Conservation (phyloP, 1,284 basidiomycete genomes). For the Ganoderma boninense region DNA sequence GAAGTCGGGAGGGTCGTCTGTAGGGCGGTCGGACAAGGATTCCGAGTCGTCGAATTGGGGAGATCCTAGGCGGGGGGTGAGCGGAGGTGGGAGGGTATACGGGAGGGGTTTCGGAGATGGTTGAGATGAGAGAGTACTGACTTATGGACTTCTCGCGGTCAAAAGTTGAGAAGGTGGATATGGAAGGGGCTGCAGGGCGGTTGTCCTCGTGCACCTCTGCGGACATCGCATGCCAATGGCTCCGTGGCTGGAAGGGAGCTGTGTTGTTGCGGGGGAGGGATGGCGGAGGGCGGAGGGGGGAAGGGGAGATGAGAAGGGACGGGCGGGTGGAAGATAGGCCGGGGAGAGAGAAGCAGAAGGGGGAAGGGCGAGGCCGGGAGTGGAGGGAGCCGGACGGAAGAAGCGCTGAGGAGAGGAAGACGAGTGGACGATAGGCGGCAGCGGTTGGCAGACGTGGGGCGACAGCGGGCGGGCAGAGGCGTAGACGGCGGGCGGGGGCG, state of each 20-base stretch:
- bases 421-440: background rate
- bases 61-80: constrained; percentile 8
- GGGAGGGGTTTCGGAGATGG: background rate
- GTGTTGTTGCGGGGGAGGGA: background rate
- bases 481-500: constrained; percentile 3
- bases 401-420: background rate
- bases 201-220: constrained; percentile 31
- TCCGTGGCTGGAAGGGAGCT: background rate
- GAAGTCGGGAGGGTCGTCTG: constrained; percentile 31
- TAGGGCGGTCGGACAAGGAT: constrained; percentile 23
- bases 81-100: background rate
- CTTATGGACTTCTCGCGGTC: constrained; percentile 32
- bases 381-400: constrained; percentile 12
- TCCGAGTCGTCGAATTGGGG: constrained; percentile 25
- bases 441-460: background rate
- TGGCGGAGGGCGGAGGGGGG: background rate
- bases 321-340: background rate
- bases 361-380: background rate
- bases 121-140: constrained; percentile 14
- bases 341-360: background rate
- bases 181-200: constrained; percentile 26
- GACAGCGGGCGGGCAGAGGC: background rate
- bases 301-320: background rate
- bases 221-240: constrained; percentile 34
- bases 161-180: constrained; percentile 23